Conservation (phyloP, 805 yeast genomes). For the Saccharomycopsis fibuligera region DNA sequence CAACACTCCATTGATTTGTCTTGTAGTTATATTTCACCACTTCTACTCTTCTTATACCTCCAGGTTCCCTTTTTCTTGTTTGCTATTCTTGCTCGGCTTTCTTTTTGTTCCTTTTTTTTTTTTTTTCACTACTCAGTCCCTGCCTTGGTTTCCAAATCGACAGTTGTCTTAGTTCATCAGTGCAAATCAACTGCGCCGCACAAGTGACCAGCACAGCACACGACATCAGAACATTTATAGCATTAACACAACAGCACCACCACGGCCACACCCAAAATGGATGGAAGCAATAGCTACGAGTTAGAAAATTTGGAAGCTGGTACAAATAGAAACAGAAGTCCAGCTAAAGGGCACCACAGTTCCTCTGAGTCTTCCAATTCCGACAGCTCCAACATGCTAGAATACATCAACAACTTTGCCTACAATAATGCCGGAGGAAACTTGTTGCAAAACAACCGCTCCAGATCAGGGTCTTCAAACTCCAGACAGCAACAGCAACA, state of each 20-base stretch:
- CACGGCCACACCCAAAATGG: too few relatives aligned
- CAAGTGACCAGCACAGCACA: too few relatives aligned
- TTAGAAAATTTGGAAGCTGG: constrained; percentile 5
- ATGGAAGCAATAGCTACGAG: constrained; percentile 2
- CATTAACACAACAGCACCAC: too few relatives aligned
- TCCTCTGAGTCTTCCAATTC: background rate
- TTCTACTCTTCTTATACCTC: background rate
- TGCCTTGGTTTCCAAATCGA: too few relatives aligned
- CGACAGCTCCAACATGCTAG: constrained; percentile 19
- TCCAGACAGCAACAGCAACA: constrained; percentile 1
- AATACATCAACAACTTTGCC: constrained; percentile 25
- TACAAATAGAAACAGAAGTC: too few relatives aligned
- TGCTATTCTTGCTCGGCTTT: too few relatives aligned
- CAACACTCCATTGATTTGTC: too few relatives aligned
- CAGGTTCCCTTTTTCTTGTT: background rate
- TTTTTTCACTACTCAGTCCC: too few relatives aligned
- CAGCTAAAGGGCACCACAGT: background rate
- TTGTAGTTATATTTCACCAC: background rate
- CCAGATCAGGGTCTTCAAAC: constrained; percentile 18
- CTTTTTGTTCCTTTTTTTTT: too few relatives aligned
- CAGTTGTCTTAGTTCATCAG: too few relatives aligned
- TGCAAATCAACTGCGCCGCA: too few relatives aligned
- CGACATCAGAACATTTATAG: too few relatives aligned
- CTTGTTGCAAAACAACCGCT: constrained; percentile 21
- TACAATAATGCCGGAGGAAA: constrained; percentile 21